Base-by-base conservation (phyloP, 805 yeast species). In the Lipomyces mesembrius region DNA sequence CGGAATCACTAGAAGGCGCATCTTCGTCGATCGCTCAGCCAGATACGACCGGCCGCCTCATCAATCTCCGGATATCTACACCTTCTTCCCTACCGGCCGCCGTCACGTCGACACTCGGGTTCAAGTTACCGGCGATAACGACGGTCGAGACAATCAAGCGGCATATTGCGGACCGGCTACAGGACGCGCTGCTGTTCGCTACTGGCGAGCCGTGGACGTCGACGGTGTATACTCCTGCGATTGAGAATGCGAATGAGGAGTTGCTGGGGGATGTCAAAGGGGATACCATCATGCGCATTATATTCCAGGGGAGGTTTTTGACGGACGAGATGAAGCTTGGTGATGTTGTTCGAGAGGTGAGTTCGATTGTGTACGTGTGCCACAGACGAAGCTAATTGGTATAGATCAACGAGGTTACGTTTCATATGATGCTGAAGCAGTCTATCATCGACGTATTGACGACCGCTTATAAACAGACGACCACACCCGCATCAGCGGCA, bases 221-320 rank as follows among this genome's bases (percentile, higher is more conserved):
- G n/a, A 59, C 64, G 14, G 68, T 65, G 46, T 65, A 65, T 35
- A 65, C 62, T 6, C 32, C 68, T 25, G 68, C 56, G 2, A 65
- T 62, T 29, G 63, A 65, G 55, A 39, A 56, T 22, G 63, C 54
- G 17, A 62, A 55, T 20, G 69, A 35, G 12, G 60, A 58, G 57
- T 22, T 62, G 55, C 54, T 65, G 35, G 63, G 61, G n/a, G 61
- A 59, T 51, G 63, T 56, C n/a, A 12, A 51, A 1, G 62, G 64
- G 34, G 59, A 64, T 53, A 34, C 53, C 20, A 62, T 57, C 37
- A 65, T 67, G 59, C 57, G 66, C 22, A 22, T 68, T 22, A 68
- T 68, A 17, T 68, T 66, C 52, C 71, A 57, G 20, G 71, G 71
- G 7, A 43, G 71, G 51, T 67, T 68, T 51, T 37, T 68, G 35